A percentile compares a stretch with the other conserved stretches of the same genome.
phyloP scores from a whole-genome alignment of 257 asterid species.

The Eucommia ulmoides region DNA sequence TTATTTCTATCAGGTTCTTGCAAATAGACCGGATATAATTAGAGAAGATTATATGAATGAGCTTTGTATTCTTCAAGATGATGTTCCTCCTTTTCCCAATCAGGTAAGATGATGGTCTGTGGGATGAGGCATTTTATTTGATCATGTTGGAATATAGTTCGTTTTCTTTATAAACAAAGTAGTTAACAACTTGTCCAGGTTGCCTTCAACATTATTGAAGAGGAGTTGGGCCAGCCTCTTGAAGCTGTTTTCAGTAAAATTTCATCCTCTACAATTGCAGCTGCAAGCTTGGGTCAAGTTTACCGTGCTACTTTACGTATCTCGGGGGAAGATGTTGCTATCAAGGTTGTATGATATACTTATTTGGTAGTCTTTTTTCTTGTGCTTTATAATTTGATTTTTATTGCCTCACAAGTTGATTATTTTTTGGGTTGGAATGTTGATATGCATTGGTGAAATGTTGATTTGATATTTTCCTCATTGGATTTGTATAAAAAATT shows the following conservation, averaged over 20 bases:
- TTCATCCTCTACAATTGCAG: constrained; percentile 92
- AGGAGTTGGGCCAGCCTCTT: constrained; percentile 95
- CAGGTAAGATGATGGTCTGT: constrained; percentile 48
- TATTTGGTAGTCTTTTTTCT: constrained; percentile 4
- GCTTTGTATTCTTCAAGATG: constrained; percentile 99
- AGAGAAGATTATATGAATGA: constrained; percentile 99
- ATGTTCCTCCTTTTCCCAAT: constrained; percentile 94
- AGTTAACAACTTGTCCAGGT: constrained; percentile 72
- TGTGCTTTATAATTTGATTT: constrained; percentile 5
- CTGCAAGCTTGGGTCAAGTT: constrained; percentile 99
- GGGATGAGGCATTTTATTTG: constrained; percentile 12
- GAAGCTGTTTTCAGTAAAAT: constrained; percentile 94
- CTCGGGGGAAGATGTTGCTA: constrained; percentile 95
- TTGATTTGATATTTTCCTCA: too few species aligned
- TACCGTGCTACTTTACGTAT: constrained; percentile 93
- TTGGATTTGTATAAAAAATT: too few species aligned
- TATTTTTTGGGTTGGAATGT: too few species aligned
- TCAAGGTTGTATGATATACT: constrained; percentile 43
- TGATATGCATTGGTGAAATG: too few species aligned
- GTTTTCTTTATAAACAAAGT: constrained; percentile 24
- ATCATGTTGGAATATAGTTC: constrained; percentile 11
- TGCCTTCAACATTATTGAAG: constrained; percentile 94
- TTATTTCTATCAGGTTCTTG: constrained; percentile 87
- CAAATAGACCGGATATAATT: constrained; percentile 97
- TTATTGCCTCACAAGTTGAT: too few species aligned